Percentiles rank a stretch among this genome's conserved stretches.
These are phyloP conservation scores for Hyaloscypha bicolor DNA, from an alignment of 495 filamentous ascomycete genomes.

Conservation along the genomic window DNA sequence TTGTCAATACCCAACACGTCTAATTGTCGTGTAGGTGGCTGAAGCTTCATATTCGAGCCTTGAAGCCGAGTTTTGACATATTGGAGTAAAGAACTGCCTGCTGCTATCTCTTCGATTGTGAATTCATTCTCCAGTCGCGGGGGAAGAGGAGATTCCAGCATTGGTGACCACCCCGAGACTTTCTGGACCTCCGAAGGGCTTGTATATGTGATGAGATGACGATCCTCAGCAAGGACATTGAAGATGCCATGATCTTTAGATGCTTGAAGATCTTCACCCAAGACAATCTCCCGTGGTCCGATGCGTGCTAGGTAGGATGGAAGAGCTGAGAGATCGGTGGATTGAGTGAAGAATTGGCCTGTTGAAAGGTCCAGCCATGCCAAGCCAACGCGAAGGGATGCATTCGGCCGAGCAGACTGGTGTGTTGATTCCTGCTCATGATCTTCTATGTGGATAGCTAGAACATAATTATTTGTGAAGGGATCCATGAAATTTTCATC, in stretches of 20 bases:
- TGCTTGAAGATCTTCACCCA: slow-evolving; percentile 63
- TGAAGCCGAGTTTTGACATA: slow-evolving; percentile 82
- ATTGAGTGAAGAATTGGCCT: slow-evolving; percentile 87
- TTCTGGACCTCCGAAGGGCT: slow-evolving; percentile 48
- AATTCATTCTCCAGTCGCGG: slow-evolving; percentile 44
- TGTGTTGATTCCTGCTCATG: not conserved
- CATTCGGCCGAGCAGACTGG: slow-evolving; percentile 1
- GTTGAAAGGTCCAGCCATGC: slow-evolving; percentile 96
- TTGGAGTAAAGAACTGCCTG: slow-evolving; percentile 70
- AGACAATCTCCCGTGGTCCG: slow-evolving; percentile 80
- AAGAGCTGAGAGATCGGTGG: slow-evolving; percentile 70
- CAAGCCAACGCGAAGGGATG: slow-evolving; percentile 60
- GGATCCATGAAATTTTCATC: slow-evolving; percentile 97
- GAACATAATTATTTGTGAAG: slow-evolving; percentile 86
- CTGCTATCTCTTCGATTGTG: slow-evolving; percentile 52
- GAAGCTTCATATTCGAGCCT: slow-evolving; percentile 79
- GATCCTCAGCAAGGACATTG: slow-evolving; percentile 55
- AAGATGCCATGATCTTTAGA: slow-evolving; percentile 44
- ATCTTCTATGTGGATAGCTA: slow-evolving; percentile 61
- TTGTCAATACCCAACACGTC: slow-evolving; percentile 90
- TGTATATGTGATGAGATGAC: slow-evolving; percentile 59
- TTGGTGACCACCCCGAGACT: slow-evolving; percentile 68
- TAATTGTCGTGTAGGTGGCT: slow-evolving; percentile 75
- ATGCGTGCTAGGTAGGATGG: slow-evolving; percentile 80
- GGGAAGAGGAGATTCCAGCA: slow-evolving; percentile 71